Conservation (phyloP, 176 grass and related monocot species). For the Coix lacrymajobi region DNA sequence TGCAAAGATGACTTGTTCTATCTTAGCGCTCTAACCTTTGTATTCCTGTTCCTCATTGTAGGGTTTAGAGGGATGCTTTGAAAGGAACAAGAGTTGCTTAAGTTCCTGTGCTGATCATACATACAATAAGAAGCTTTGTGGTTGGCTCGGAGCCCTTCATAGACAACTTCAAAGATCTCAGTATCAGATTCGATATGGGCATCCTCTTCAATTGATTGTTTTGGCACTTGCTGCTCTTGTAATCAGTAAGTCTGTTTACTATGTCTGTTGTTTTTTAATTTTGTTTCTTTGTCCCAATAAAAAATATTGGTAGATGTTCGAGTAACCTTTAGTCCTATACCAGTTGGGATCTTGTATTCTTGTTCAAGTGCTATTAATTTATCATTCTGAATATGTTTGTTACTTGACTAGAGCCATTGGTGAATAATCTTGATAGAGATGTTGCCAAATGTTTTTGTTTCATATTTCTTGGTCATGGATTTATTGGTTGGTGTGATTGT, state of each 20-base stretch:
- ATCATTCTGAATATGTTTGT: background rate
- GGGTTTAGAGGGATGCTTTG: constrained; percentile 52
- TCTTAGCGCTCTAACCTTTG: constrained; percentile 2
- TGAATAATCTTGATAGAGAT: background rate
- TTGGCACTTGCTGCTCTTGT: constrained; percentile 32
- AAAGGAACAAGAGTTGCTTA: constrained; percentile 60
- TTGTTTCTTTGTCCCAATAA: constrained; percentile 4
- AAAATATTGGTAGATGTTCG: background rate
- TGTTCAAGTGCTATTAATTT: background rate
- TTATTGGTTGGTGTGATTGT: background rate
- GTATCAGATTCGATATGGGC: constrained; percentile 68
- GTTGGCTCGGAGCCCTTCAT: constrained; percentile 58
- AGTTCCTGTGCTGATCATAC: constrained; percentile 45
- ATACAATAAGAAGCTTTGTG: constrained; percentile 72
- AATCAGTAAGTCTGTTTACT: constrained; percentile 38
- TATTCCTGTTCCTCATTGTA: constrained; percentile 3
- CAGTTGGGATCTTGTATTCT: background rate
- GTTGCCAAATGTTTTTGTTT: background rate
- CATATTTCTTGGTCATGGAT: background rate
- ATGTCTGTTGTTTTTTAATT: background rate
- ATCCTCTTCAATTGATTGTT: constrained; percentile 37
- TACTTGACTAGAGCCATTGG: background rate
- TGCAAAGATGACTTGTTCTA: background rate
- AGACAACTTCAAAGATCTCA: constrained; percentile 73
- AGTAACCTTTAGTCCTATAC: background rate